These are phyloP conservation scores for Entonaema liquescens DNA, from an alignment of 495 filamentous ascomycete genomes.

Conservation along the genomic window DNA sequence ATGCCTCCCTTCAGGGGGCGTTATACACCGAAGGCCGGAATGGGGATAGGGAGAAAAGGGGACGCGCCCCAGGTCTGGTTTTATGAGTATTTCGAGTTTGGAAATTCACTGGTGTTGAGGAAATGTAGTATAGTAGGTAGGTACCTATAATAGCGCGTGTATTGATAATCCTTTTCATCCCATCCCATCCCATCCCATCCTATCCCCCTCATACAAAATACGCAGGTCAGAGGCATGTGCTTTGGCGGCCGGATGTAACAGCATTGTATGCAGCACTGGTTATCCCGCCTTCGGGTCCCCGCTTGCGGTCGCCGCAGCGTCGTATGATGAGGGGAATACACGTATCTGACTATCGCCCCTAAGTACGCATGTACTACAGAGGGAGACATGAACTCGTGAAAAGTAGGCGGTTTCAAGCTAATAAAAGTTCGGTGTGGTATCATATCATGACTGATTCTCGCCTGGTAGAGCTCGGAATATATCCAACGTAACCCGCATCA, in stretches of 20 bases:
- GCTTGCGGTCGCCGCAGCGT: background rate
- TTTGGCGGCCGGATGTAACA: background rate
- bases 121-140: too few species aligned
- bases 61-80: too few species aligned
- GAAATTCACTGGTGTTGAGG: too few species aligned
- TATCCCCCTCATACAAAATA: too few species aligned
- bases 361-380: too few species aligned
- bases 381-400: background rate
- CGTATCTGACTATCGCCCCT: background rate
- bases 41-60: too few species aligned
- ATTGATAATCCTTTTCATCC: too few species aligned
- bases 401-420: background rate
- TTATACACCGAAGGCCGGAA: background rate
- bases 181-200: too few species aligned
- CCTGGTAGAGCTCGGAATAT: conserved; percentile 11
- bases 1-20: background rate
- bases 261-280: background rate
- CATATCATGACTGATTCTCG: background rate
- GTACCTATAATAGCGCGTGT: too few species aligned
- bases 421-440: background rate
- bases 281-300: background rate
- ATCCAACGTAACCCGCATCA: conserved; percentile 12
- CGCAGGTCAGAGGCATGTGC: background rate
- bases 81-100: too few species aligned
- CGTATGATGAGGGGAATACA: background rate